Conservation (phyloP, 2,329 filamentous ascomycete genomes). For the Cladosporium phlei region DNA sequence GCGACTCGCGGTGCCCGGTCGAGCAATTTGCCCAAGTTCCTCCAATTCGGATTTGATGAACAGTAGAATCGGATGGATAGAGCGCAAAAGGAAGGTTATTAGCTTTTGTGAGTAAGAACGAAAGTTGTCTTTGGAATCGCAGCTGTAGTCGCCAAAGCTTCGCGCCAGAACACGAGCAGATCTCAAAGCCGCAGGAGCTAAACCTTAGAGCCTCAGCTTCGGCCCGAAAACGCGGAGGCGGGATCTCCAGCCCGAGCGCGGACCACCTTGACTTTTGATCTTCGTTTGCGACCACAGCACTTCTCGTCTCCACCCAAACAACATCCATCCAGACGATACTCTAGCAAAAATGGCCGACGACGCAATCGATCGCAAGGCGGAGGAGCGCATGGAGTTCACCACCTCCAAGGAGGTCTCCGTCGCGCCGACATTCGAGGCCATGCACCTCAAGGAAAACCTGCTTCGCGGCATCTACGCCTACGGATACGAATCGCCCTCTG, state of each 20-base stretch:
- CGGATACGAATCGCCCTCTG: slow-evolving; percentile 95
- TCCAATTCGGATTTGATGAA: no score
- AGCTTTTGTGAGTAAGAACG: no score
- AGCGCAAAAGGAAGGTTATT: no score
- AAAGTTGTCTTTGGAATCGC: no score
- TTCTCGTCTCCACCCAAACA: background rate
- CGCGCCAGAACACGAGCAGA: background rate
- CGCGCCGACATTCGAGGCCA: slow-evolving; percentile 78
- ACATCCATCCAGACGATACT: slow-evolving; percentile 8
- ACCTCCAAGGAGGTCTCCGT: slow-evolving; percentile 98
- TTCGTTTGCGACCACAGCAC: slow-evolving; percentile 1
- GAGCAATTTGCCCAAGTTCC: background rate
- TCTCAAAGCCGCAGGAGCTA: no score
- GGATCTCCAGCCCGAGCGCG: background rate
- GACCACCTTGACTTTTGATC: slow-evolving; percentile 9
- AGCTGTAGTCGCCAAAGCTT: no score
- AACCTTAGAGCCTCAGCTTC: background rate
- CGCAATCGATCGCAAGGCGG: slow-evolving; percentile 82
- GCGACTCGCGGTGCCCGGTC: background rate
- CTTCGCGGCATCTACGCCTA: slow-evolving; percentile 97
- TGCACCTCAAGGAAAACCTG: slow-evolving; percentile 96
- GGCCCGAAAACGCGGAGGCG: background rate
- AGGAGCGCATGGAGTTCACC: slow-evolving; percentile 96
- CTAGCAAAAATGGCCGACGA: slow-evolving; percentile 71
- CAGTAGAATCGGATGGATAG: no score